A percentile compares a stretch with the other conserved stretches of the same genome.
Evolutionary conservation across 1,139 yeast genomes (phyloP).

Genomic region (Pneumocystis murina): DNA sequence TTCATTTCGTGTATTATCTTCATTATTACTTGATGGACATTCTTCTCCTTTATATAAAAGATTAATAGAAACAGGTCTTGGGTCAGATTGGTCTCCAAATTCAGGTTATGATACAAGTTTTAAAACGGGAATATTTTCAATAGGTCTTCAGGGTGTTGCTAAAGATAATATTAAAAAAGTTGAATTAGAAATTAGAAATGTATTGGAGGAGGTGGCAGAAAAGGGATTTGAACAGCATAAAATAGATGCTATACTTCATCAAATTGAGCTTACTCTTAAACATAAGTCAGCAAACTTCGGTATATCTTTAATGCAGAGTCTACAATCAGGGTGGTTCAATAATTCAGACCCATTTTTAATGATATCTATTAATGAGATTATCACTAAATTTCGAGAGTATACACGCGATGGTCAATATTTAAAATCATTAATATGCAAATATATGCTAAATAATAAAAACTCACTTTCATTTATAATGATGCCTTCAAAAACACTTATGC

Average conservation of each 20-base stretch:
- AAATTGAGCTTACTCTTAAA: constrained; percentile 66
- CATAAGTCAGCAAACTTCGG: constrained; percentile 90
- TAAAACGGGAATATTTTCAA: constrained; percentile 59
- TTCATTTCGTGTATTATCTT: constrained; percentile 55
- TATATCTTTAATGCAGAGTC: constrained; percentile 52
- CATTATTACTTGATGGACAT: constrained; percentile 76
- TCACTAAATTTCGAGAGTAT: constrained; percentile 47
- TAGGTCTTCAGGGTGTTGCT: constrained; percentile 70
- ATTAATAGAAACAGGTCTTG: constrained; percentile 69
- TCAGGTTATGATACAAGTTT: constrained; percentile 79
- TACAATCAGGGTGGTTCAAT: constrained; percentile 76
- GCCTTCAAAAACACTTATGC: constrained; percentile 46
- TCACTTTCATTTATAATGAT: constrained; percentile 60
- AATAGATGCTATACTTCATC: constrained; percentile 75
- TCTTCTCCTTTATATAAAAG: constrained; percentile 78
- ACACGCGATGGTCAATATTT: constrained; percentile 43
- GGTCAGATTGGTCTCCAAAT: constrained; percentile 76
- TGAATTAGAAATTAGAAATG: constrained; percentile 32
- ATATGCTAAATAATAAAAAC: constrained; percentile 38
- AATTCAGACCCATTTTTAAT: constrained; percentile 54
- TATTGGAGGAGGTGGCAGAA: constrained; percentile 23
- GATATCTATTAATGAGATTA: constrained; percentile 48
- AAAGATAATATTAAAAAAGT: constrained; percentile 20
- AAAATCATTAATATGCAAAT: constrained; percentile 39
- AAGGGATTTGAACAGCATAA: constrained; percentile 43